Percentiles rank a stretch among this genome's conserved stretches.
Conservation (phyloP, 768 basidiomycete genomes). For the Kwoniella mangroviensis region DNA sequence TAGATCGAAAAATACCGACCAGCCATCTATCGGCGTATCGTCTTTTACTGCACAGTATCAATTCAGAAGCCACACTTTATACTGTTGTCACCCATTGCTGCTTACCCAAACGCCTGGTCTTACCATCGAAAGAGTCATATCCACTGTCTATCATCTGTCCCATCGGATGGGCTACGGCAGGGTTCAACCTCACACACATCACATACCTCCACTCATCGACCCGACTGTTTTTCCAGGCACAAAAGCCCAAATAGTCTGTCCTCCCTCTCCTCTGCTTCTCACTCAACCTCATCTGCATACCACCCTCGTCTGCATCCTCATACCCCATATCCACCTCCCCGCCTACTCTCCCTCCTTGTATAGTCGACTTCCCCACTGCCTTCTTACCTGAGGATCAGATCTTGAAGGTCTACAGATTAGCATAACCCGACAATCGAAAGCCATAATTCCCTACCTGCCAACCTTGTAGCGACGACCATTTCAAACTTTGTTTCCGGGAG, state of each 20-base stretch:
- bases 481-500: background rate
- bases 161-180: conserved; percentile 10
- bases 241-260: background rate
- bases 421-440: too few species aligned
- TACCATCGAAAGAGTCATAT: conserved; percentile 13
- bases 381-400: background rate
- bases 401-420: background rate
- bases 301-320: background rate
- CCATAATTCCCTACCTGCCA: background rate
- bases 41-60: background rate
- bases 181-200: conserved; percentile 3
- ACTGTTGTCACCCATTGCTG: background rate
- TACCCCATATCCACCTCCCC: background rate
- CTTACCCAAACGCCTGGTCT: background rate
- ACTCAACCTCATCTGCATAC: background rate
- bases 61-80: conserved; percentile 7
- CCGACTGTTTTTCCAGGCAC: conserved; percentile 18
- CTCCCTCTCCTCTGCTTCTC: background rate
- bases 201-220: conserved; percentile 7
- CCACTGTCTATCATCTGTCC: background rate
- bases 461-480: background rate
- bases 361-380: background rate
- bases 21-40: conserved; percentile 2
- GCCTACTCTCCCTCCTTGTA: background rate
- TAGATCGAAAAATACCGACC: background rate